phyloP scores from a whole-genome alignment of 768 basidiomycete genomes.

The Cubamyces lactineus region DNA sequence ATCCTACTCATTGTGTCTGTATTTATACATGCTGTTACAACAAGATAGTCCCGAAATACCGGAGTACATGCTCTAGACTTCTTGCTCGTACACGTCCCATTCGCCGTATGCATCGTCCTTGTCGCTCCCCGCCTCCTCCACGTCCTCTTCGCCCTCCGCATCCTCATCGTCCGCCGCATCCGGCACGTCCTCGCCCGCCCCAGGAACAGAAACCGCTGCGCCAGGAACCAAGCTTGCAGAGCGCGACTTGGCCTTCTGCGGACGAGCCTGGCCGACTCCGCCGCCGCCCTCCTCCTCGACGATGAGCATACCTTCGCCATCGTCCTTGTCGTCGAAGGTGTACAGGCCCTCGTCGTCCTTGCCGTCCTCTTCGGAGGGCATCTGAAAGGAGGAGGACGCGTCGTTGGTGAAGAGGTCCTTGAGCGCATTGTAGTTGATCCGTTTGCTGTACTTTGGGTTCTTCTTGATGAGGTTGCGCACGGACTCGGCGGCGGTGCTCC shows the following conservation, averaged over 20 bases:
- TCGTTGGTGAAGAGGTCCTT: conserved; percentile 64
- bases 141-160: conserved; percentile 28
- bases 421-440: conserved; percentile 92
- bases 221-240: conserved; percentile 21
- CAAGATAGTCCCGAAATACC: no score
- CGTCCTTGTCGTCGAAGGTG: conserved; percentile 51
- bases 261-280: conserved; percentile 30
- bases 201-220: conserved; percentile 32
- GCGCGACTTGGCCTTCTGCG: conserved; percentile 9
- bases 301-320: conserved; percentile 42
- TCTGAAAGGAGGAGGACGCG: conserved; percentile 27
- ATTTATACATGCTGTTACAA: not conserved
- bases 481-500: conserved; percentile 74
- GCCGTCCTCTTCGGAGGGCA: conserved; percentile 41
- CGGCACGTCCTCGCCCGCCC: conserved; percentile 15
- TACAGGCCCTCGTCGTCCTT: conserved; percentile 55
- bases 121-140: conserved; percentile 39
- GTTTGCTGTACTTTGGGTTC: conserved; percentile 85
- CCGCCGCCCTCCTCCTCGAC: conserved; percentile 46
- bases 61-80: conserved; percentile 44
- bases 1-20: no score
- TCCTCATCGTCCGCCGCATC: conserved; percentile 28
- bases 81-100: conserved; percentile 73
- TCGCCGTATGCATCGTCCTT: conserved; percentile 46
- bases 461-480: conserved; percentile 81